Base-by-base conservation (phyloP, 2,329 filamentous ascomycete genomes). In the Colletotrichum liriopes region DNA sequence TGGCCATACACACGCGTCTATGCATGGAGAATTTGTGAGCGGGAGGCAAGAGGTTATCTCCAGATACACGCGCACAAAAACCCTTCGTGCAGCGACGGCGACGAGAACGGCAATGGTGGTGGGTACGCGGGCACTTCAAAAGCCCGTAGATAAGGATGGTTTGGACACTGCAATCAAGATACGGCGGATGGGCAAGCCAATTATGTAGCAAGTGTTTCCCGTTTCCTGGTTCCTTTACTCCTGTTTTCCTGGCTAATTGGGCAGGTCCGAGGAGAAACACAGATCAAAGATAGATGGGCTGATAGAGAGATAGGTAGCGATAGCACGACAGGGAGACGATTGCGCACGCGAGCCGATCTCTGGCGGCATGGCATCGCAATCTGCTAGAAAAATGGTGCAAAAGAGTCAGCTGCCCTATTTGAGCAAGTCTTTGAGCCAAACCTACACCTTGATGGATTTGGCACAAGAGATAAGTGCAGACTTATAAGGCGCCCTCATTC, bases 361-460 rank as follows among this genome's bases (percentile, higher is more conserved):
- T 71, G 60, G 71, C 67, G 67, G 61, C 67, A 71, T 71, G 55
- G 56, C 56, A 54, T 66, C 65, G 71, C 71, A 66, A 73, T 73
- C 67, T 73, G 61, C 56, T 71, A 26, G 26, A 43, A 58, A 58
- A 59, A 66, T 71, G 71, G 62, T 67, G 67, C 71, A 71, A 73
- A 71, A 5, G 35, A 67, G 51, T 67, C 67, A 73, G 71, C 71
- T 73, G 67, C 71, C 71, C 39, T 67, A 73, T 65, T 71, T 23
- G 54, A 71, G 60, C 71, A 66, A 58, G 61, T 71, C 55, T 49
- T 71, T 39, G 26, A 8, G 56, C 61, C 51, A 41, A 66, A 56
- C 37, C 54, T 45, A 47, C 52, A 58, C 51, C 71, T 52, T 47
- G 66, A 58, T 26, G 61, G 20, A 35, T 56, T 63, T 49, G 67